A percentile compares a stretch with the other conserved stretches of the same genome.
Conservation (phyloP, 106 monocot species). For the Platanthera guangdongensis region DNA sequence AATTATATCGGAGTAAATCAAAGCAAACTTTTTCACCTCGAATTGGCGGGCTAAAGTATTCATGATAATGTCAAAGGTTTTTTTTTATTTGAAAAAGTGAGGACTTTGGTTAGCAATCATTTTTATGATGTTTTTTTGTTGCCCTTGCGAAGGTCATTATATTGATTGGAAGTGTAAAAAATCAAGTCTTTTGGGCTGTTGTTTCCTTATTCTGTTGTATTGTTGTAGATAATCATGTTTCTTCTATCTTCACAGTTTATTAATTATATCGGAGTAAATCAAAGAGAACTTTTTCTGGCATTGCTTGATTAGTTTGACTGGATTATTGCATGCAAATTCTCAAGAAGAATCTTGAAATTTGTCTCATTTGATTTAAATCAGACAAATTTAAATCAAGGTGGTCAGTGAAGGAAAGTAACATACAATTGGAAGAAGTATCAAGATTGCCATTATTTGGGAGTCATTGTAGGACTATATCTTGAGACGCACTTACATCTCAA, state of each 20-base stretch:
- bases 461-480: background rate
- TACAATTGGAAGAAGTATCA: background rate
- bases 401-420: background rate
- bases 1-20: background rate
- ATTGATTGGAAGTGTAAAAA: no score
- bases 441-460: background rate
- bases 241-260: background rate
- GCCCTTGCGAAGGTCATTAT: no score
- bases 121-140: background rate
- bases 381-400: background rate
- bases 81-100: background rate
- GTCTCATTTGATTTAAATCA: background rate
- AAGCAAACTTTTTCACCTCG: background rate
- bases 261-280: background rate
- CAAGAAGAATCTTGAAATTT: background rate
- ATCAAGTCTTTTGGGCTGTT: no score
- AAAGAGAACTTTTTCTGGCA: background rate
- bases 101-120: background rate
- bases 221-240: background rate
- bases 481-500: background rate
- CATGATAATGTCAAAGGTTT: background rate
- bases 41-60: no score
- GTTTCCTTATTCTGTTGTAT: no score
- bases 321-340: background rate
- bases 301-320: background rate